Conservation (phyloP, 2,329 filamentous ascomycete genomes). For the Huntiella moniliformis region DNA sequence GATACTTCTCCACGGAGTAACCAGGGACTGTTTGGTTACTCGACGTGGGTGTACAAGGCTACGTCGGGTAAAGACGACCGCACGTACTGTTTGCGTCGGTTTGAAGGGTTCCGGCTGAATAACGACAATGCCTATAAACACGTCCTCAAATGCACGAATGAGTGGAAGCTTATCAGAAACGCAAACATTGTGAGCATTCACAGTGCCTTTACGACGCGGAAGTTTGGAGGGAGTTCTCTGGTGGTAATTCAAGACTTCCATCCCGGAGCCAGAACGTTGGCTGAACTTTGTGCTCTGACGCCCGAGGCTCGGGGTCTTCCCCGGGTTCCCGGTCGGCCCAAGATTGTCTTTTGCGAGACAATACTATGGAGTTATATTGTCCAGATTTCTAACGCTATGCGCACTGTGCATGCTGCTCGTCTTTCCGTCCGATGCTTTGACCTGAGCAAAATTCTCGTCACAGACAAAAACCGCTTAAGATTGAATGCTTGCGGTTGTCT, state of each 20-base stretch:
- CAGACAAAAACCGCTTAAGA: slow-evolving; percentile 75
- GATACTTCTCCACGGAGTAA: slow-evolving; percentile 68
- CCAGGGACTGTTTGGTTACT: slow-evolving; percentile 58
- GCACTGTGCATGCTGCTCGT: slow-evolving; percentile 62
- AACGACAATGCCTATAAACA: slow-evolving; percentile 67
- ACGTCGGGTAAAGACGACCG: slow-evolving; percentile 74
- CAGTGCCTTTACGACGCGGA: slow-evolving; percentile 82
- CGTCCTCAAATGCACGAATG: slow-evolving; percentile 67
- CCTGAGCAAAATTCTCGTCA: slow-evolving; percentile 73
- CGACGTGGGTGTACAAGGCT: slow-evolving; percentile 91
- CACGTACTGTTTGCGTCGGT: slow-evolving; percentile 56
- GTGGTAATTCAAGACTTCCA: slow-evolving; percentile 90
- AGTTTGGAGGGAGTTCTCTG: slow-evolving; percentile 77
- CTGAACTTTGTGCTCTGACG: slow-evolving; percentile 46
- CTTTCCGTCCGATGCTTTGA: slow-evolving; percentile 76
- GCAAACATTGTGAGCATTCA: slow-evolving; percentile 70
- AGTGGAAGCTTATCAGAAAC: slow-evolving; percentile 74
- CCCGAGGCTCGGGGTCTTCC: slow-evolving; percentile 10
- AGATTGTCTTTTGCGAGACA: slow-evolving; percentile 42
- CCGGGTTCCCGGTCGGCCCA: slow-evolving; percentile 19
- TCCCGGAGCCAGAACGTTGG: slow-evolving; percentile 73
- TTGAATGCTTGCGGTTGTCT: slow-evolving; percentile 76
- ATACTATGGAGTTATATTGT: slow-evolving; percentile 82
- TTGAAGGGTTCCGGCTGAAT: slow-evolving; percentile 58
- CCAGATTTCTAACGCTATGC: slow-evolving; percentile 75